Percentiles rank a stretch among this genome's conserved stretches.
Evolutionary conservation across 2,329 filamentous ascomycete species (phyloP).

Genomic region (Ascochyta pisi): DNA sequence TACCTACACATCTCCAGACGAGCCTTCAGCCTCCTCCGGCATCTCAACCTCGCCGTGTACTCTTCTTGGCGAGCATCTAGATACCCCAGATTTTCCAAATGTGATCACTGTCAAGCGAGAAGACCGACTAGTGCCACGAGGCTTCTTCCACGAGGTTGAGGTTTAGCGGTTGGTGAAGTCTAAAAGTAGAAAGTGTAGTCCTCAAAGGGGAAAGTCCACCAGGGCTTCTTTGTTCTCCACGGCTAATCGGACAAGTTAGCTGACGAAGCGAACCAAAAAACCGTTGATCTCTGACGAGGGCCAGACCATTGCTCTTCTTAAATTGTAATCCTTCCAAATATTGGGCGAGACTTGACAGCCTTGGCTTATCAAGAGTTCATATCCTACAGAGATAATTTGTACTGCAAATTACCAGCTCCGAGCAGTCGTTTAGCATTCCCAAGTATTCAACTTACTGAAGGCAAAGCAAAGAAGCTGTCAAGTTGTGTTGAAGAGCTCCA

Average conservation of each 20-base stretch:
- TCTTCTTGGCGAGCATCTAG: conserved; percentile 5
- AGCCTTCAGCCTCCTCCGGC: conserved; percentile 6
- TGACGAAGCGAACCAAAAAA: conserved; percentile 6
- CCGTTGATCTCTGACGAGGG: neutral
- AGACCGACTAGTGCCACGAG: neutral
- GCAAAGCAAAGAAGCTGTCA: too few species aligned
- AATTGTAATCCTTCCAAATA: neutral
- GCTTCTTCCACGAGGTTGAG: conserved; percentile 1
- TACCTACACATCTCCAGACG: neutral
- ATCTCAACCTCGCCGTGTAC: conserved; percentile 6
- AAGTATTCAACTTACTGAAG: too few species aligned
- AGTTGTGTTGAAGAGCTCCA: too few species aligned
- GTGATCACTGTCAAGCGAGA: neutral
- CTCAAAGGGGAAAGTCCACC: neutral
- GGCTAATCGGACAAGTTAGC: neutral
- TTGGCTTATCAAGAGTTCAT: neutral
- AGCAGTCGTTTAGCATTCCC: too few species aligned
- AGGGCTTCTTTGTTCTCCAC: conserved; percentile 1
- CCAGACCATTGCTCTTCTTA: conserved; percentile 4
- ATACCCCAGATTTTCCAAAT: neutral
- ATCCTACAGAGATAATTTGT: too few species aligned
- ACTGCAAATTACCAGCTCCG: too few species aligned
- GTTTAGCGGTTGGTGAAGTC: neutral
- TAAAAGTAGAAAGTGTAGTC: neutral
- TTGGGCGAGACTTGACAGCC: neutral